Percentiles rank a stretch among this genome's conserved stretches.
phyloP scores from a whole-genome alignment of 176 grass and related monocot species.

The Eleusine coracana region DNA sequence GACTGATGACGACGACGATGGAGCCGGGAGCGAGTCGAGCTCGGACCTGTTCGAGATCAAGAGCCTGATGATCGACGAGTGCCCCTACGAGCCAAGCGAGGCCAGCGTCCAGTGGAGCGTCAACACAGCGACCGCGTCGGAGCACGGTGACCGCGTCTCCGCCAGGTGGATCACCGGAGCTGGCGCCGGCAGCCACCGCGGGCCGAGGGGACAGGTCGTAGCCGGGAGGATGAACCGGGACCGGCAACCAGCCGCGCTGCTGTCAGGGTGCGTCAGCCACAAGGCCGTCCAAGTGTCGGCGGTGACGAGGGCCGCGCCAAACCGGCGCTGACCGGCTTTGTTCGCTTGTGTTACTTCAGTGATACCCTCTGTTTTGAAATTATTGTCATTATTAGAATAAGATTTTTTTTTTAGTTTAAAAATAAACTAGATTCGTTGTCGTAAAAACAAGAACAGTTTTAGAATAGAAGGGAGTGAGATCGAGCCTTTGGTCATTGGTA shows the following conservation, averaged over 20 bases:
- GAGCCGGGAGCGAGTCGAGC: constrained; percentile 77
- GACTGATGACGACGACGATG: neutral
- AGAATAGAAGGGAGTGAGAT: no score
- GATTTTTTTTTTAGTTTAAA: no score
- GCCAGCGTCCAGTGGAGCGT: constrained; percentile 91
- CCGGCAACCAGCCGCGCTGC: constrained; percentile 44
- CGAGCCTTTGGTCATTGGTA: no score
- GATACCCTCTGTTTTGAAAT: no score
- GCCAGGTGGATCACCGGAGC: neutral
- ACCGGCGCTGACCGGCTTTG: no score
- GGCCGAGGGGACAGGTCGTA: neutral
- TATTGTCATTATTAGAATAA: no score
- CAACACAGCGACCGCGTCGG: constrained; percentile 62
- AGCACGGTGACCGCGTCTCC: constrained; percentile 7
- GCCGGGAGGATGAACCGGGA: constrained; percentile 15
- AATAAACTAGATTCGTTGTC: no score
- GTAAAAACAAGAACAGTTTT: no score
- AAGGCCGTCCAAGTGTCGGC: constrained; percentile 59
- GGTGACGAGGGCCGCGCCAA: neutral
- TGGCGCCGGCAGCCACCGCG: neutral
- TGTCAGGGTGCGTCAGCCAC: constrained; percentile 74
- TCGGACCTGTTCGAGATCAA: constrained; percentile 99
- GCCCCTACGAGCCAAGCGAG: constrained; percentile 81
- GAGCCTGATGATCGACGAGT: constrained; percentile 65
- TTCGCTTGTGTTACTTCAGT: no score